These are phyloP conservation scores for Suillus subalutaceus DNA, from an alignment of 768 basidiomycete species.

Conservation along the genomic window DNA sequence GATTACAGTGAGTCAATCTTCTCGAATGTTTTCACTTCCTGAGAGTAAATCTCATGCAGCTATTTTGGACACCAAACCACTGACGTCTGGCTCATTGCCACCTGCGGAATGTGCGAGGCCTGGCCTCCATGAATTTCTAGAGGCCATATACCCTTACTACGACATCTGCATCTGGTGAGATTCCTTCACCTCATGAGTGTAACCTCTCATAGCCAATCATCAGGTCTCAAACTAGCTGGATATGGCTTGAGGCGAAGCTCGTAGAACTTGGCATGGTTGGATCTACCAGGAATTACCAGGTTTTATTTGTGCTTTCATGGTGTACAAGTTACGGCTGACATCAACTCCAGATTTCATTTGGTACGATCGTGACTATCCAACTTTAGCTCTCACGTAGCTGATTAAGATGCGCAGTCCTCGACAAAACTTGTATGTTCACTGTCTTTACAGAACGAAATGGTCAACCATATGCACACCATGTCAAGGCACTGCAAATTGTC, in stretches of 20 bases:
- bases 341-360: conserved; percentile 58
- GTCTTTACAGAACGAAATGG: conserved; percentile 77
- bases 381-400: not conserved
- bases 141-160: conserved; percentile 78
- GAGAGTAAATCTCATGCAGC: conserved; percentile 44
- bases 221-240: conserved; percentile 87
- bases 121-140: conserved; percentile 80
- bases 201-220: not conserved
- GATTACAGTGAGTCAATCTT: conserved; percentile 69
- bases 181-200: not conserved
- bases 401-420: conserved; percentile 58
- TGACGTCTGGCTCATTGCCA: conserved; percentile 80
- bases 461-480: conserved; percentile 77
- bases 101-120: conserved; percentile 84
- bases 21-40: not conserved
- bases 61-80: conserved; percentile 82
- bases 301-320: conserved; percentile 24
- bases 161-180: conserved; percentile 87
- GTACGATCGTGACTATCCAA: conserved; percentile 32
- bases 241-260: conserved; percentile 87
- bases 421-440: conserved; percentile 89
- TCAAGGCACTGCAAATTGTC: conserved; percentile 82
- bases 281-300: conserved; percentile 68
- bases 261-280: conserved; percentile 88
- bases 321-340: not conserved